Evolutionary conservation across 2,329 filamentous ascomycete genomes (phyloP).

Genomic region (Ascochyta fabae): DNA sequence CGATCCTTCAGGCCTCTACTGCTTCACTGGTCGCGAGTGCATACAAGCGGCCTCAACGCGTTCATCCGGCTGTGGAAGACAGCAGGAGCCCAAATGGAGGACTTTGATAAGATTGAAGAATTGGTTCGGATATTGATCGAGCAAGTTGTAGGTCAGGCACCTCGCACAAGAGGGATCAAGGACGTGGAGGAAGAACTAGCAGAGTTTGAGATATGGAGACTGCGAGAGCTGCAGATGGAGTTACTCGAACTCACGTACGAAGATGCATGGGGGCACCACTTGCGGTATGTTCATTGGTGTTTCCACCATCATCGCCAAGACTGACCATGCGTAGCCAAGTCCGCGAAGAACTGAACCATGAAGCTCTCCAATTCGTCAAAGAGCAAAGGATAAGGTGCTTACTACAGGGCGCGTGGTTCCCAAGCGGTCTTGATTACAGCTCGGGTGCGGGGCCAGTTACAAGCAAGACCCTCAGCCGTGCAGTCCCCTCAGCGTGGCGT

Average conservation of each 20-base stretch:
- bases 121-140: constrained; percentile 88
- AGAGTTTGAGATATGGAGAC: constrained; percentile 78
- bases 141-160: constrained; percentile 82
- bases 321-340: constrained; percentile 65
- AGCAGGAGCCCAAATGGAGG: constrained; percentile 80
- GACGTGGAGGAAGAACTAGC: constrained; percentile 89
- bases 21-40: constrained; percentile 90
- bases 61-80: constrained; percentile 94
- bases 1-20: constrained; percentile 85
- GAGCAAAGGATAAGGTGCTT: constrained; percentile 93
- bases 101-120: constrained; percentile 93
- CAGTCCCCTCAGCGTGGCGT: constrained; percentile 69
- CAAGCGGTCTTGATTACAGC: constrained; percentile 59
- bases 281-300: constrained; percentile 57
- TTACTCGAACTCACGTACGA: constrained; percentile 90
- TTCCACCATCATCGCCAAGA: constrained; percentile 8
- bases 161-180: constrained; percentile 80
- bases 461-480: constrained; percentile 50
- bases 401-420: constrained; percentile 89
- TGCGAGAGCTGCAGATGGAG: constrained; percentile 92
- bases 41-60: constrained; percentile 82
- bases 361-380: constrained; percentile 94
- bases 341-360: constrained; percentile 87
- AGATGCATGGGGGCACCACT: constrained; percentile 89
- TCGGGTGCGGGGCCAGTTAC: constrained; percentile 55